A percentile compares a stretch with the other conserved stretches of the same genome.
These are phyloP conservation scores for Alnus glutinosa DNA, from an alignment of 306 rosid genomes.

Conservation along the genomic window DNA sequence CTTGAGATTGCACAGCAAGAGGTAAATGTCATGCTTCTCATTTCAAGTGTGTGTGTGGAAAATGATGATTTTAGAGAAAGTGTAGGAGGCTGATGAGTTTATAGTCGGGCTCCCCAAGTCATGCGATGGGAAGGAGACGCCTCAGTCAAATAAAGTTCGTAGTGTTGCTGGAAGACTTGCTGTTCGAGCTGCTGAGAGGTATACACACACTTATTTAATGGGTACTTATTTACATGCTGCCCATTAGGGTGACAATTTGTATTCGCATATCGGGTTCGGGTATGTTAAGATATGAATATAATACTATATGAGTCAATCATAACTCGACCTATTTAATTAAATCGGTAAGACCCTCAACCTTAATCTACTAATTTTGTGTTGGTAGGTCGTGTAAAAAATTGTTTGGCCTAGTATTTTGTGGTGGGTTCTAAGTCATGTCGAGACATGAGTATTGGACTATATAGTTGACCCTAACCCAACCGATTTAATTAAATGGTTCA, in stretches of 20 bases:
- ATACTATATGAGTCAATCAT: too few species aligned
- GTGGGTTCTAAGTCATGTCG: not conserved
- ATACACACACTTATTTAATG: not conserved
- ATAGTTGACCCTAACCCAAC: too few species aligned
- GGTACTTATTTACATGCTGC: not conserved
- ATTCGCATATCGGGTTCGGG: too few species aligned
- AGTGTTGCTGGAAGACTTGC: constrained; percentile 84
- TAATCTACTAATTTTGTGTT: too few species aligned
- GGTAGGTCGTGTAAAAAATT: too few species aligned
- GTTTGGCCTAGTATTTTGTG: not conserved
- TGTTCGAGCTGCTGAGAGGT: constrained; percentile 82
- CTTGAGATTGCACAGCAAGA: constrained; percentile 47
- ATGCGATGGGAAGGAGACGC: constrained; percentile 73
- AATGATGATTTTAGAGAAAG: constrained; percentile 10
- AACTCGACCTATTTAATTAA: too few species aligned
- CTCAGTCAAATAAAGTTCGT: constrained; percentile 83
- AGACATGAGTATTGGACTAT: not conserved
- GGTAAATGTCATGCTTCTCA: not conserved
- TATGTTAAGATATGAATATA: too few species aligned
- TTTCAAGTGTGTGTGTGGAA: not conserved
- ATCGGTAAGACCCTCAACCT: too few species aligned
- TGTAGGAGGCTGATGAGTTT: constrained; percentile 90
- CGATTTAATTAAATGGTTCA: too few species aligned
- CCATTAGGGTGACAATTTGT: too few species aligned
- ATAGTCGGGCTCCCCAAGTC: constrained; percentile 88